Evolutionary conservation across 2,329 filamentous ascomycete species (phyloP).

Genomic region (Cladobotryum protrusum): DNA sequence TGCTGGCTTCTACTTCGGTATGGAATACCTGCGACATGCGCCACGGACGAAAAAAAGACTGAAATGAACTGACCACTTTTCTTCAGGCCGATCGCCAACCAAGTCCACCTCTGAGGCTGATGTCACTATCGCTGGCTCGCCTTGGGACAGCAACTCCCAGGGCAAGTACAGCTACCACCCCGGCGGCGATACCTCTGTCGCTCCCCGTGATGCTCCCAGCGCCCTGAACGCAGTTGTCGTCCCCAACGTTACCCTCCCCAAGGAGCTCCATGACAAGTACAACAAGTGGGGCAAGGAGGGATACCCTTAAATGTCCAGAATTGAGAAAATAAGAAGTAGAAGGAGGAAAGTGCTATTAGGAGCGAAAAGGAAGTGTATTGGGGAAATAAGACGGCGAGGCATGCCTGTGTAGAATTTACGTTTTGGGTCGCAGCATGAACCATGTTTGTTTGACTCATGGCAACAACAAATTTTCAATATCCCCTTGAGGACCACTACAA

Average conservation of each 20-base stretch:
- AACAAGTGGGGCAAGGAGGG: slow-evolving; percentile 99
- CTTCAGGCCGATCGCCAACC: slow-evolving; percentile 73
- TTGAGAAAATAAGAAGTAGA: not conserved
- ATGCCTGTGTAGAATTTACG: slow-evolving; percentile 10
- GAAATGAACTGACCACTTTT: not conserved
- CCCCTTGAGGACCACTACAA: no score
- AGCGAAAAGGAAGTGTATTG: not conserved
- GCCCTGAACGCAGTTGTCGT: slow-evolving; percentile 93
- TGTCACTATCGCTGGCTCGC: slow-evolving; percentile 78
- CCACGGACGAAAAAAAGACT: not conserved
- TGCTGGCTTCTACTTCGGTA: slow-evolving; percentile 86
- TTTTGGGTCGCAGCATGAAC: not conserved
- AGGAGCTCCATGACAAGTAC: slow-evolving; percentile 90
- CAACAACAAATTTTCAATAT: no score
- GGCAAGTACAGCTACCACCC: slow-evolving; percentile 78
- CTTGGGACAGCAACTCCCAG: slow-evolving; percentile 70
- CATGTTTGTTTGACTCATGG: slow-evolving; percentile 4
- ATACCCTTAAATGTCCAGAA: slow-evolving; percentile 50
- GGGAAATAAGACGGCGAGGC: not conserved
- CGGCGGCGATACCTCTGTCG: slow-evolving; percentile 69
- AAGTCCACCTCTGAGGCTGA: slow-evolving; percentile 72
- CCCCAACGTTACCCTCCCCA: slow-evolving; percentile 87
- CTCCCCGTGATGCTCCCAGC: slow-evolving; percentile 84
- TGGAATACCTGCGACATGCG: slow-evolving; percentile 15
- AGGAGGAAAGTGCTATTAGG: slow-evolving; percentile 3